A percentile compares a stretch with the other conserved stretches of the same genome.
These are phyloP conservation scores for Galeopsis tetrahit DNA, from an alignment of 257 asterid species.

Conservation along the genomic window DNA sequence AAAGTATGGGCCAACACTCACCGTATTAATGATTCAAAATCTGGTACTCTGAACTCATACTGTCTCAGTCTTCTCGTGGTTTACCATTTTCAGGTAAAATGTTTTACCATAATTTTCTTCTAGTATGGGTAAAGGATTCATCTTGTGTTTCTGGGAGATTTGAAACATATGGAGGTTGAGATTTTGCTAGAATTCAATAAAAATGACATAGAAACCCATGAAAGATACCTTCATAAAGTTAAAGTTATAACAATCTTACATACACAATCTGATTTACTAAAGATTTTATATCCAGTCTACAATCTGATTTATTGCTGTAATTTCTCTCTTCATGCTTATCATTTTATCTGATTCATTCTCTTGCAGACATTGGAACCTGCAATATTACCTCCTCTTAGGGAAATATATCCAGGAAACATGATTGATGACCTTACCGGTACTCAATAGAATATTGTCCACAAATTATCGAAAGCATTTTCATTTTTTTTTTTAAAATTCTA, in stretches of 20 bases:
- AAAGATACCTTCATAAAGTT: conserved; percentile 14
- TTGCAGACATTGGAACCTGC: conserved; percentile 90
- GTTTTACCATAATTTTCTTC: conserved; percentile 28
- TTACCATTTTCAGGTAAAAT: conserved; percentile 89
- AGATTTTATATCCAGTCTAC: neutral
- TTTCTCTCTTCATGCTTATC: conserved; percentile 15
- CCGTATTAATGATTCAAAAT: conserved; percentile 74
- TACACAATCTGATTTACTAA: too few relatives aligned
- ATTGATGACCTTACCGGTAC: conserved; percentile 79
- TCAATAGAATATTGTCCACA: neutral
- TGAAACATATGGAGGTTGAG: conserved; percentile 24
- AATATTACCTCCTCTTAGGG: conserved; percentile 83
- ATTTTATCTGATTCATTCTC: conserved; percentile 29
- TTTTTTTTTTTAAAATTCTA: neutral
- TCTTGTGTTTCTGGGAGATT: conserved; percentile 23
- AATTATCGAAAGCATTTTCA: conserved; percentile 5
- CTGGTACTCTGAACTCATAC: conserved; percentile 84
- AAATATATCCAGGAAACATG: conserved; percentile 90
- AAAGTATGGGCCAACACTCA: conserved; percentile 96
- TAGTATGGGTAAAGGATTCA: neutral
- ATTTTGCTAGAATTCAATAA: neutral
- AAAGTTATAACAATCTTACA: neutral
- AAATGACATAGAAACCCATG: neutral
- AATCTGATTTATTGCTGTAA: neutral
- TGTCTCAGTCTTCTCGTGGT: conserved; percentile 84